Conservation (phyloP, 805 yeast species). For the Lipomyces lipofer region DNA sequence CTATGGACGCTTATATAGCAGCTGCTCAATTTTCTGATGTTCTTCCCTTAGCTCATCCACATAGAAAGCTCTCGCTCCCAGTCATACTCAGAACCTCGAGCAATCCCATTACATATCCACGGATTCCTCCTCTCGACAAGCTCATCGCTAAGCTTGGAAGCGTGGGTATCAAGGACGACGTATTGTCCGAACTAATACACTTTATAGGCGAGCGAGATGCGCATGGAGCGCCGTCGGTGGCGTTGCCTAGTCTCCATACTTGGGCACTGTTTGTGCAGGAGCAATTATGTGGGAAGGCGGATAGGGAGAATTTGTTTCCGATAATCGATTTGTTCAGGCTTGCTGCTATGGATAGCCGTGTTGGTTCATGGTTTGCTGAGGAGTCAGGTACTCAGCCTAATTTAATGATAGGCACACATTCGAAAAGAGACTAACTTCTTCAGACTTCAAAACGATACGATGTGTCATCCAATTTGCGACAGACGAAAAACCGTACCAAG, state of each 20-base stretch:
- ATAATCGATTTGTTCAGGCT: constrained; percentile 32
- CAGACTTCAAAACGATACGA: constrained; percentile 16
- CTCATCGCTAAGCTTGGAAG: constrained; percentile 6
- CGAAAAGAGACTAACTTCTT: background rate
- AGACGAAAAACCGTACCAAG: constrained; percentile 18
- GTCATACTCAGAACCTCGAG: constrained; percentile 17
- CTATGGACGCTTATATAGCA: too few relatives aligned
- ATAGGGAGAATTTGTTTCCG: constrained; percentile 28
- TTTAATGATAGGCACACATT: too few relatives aligned
- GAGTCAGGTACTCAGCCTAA: constrained; percentile 13
- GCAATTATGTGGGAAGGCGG: background rate
- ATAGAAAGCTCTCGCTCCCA: constrained; percentile 21
- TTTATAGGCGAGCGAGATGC: constrained; percentile 22
- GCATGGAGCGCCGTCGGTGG: constrained; percentile 21
- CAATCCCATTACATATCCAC: constrained; percentile 19
- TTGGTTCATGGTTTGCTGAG: constrained; percentile 34
- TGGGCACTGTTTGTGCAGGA: constrained; percentile 21
- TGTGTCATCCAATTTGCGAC: constrained; percentile 14
- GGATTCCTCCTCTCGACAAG: constrained; percentile 33
- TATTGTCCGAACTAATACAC: constrained; percentile 12
- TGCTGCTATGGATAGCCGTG: constrained; percentile 31
- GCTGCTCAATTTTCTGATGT: too few relatives aligned
- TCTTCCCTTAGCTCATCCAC: constrained; percentile 31
- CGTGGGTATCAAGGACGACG: constrained; percentile 8
- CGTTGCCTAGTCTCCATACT: constrained; percentile 22